Evolutionary conservation across 2,329 filamentous ascomycete genomes (phyloP).

Genomic region (Aspergillus sp.): DNA sequence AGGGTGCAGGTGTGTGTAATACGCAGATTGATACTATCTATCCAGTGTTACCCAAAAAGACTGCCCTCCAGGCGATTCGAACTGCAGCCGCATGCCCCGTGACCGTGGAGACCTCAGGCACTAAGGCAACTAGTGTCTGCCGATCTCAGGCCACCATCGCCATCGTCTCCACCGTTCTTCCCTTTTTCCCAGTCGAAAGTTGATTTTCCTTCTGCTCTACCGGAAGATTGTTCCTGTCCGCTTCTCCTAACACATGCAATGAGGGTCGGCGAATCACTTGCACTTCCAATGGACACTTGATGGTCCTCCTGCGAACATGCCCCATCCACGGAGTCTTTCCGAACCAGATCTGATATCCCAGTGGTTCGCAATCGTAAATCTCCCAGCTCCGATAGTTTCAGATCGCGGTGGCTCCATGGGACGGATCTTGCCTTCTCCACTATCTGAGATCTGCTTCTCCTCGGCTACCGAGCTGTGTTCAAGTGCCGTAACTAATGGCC

Average conservation of each 20-base stretch:
- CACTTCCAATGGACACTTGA: no score
- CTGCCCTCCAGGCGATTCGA: constrained; percentile 8
- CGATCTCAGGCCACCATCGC: no score
- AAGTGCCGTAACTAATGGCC: neutral
- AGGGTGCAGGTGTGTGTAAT: no score
- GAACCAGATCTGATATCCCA: neutral
- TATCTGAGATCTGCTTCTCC: neutral
- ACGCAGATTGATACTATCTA: no score
- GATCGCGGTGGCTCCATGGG: neutral
- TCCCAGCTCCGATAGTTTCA: neutral
- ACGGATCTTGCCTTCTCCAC: neutral
- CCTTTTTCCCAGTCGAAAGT: no score
- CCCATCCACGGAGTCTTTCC: neutral
- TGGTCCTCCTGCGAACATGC: neutral
- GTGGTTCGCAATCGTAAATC: neutral
- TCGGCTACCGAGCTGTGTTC: neutral
- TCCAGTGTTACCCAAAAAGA: neutral
- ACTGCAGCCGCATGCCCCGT: constrained; percentile 2
- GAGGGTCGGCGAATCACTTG: no score
- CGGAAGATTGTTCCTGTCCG: no score
- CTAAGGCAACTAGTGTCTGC: no score
- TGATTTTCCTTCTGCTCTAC: no score
- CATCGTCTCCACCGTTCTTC: no score
- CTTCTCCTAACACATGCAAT: no score
- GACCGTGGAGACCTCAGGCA: no score